Conservation (phyloP, 106 monocot species). For the Iris macrosiphon region DNA sequence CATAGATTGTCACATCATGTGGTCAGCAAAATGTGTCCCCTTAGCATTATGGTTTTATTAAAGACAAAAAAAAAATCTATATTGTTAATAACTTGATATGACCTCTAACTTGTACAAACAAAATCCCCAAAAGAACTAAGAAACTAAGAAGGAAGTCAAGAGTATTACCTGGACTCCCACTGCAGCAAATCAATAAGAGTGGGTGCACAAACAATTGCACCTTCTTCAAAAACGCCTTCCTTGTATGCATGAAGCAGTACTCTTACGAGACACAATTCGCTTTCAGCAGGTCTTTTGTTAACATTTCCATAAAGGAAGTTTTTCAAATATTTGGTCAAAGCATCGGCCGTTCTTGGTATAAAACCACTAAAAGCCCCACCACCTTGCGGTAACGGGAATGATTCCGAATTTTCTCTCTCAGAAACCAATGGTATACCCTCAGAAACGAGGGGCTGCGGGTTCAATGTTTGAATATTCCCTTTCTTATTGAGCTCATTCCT, state of each 20-base stretch:
- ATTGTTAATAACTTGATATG: too few relatives aligned
- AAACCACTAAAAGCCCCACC: slow-evolving; percentile 14
- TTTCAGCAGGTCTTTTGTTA: not conserved
- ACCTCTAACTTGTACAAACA: too few relatives aligned
- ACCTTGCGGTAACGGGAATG: not conserved
- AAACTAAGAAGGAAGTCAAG: too few relatives aligned
- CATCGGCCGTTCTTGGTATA: slow-evolving; percentile 42
- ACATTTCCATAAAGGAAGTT: slow-evolving; percentile 4
- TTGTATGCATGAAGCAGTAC: slow-evolving; percentile 47
- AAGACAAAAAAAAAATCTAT: too few relatives aligned
- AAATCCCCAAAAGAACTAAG: too few relatives aligned
- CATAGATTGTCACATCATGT: too few relatives aligned
- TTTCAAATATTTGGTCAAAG: slow-evolving; percentile 27
- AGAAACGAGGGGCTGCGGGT: too few relatives aligned
- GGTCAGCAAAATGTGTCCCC: too few relatives aligned
- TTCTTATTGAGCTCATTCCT: not conserved
- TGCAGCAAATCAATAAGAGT: slow-evolving; percentile 35
- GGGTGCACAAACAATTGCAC: slow-evolving; percentile 65
- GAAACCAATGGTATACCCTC: too few relatives aligned
- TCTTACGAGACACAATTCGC: slow-evolving; percentile 34
- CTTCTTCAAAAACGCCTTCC: slow-evolving; percentile 72
- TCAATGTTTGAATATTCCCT: not conserved
- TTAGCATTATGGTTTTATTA: too few relatives aligned
- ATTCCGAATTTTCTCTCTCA: not conserved
- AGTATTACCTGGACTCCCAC: slow-evolving; percentile 61